A percentile compares a stretch with the other conserved stretches of the same genome.
These are phyloP conservation scores for Ustilago tritici DNA, from an alignment of 1,284 basidiomycete genomes.

Conservation along the genomic window DNA sequence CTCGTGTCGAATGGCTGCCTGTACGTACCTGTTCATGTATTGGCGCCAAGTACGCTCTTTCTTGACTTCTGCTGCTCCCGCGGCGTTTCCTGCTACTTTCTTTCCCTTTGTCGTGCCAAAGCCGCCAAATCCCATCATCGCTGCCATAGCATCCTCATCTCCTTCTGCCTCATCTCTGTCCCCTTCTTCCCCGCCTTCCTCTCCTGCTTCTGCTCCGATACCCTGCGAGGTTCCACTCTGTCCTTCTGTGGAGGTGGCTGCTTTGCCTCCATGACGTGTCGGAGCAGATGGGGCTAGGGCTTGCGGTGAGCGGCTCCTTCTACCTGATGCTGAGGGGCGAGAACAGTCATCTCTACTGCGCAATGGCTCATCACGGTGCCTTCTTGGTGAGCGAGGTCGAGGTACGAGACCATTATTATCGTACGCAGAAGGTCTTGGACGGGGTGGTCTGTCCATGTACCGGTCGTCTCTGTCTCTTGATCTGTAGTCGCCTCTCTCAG, in stretches of 20 bases:
- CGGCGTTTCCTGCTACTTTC: constrained; percentile 76
- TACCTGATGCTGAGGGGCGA: not conserved
- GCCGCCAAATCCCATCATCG: constrained; percentile 87
- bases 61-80: constrained; percentile 78
- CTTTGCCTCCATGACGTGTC: not conserved
- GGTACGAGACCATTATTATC: constrained; percentile 4
- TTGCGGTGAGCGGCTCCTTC: constrained; percentile 2
- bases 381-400: not conserved
- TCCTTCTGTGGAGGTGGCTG: not conserved
- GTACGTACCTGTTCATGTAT: constrained; percentile 80
- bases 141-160: constrained; percentile 77
- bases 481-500: constrained; percentile 16
- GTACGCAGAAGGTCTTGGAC: constrained; percentile 16
- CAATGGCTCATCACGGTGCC: not conserved
- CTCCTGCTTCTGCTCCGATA: not conserved
- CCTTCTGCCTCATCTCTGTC: constrained; percentile 19
- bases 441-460: constrained; percentile 13
- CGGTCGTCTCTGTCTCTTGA: constrained; percentile 17
- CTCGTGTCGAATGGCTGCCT: not conserved
- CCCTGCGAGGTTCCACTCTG: not conserved
- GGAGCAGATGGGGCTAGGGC: constrained; percentile 3
- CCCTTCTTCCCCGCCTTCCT: constrained; percentile 11
- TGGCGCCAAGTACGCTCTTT: constrained; percentile 94
- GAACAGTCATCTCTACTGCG: not conserved
- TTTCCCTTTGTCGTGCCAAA: constrained; percentile 88